Evolutionary conservation across 176 grass and related monocot species (phyloP).

Genomic region (Triticum timopheevii): DNA sequence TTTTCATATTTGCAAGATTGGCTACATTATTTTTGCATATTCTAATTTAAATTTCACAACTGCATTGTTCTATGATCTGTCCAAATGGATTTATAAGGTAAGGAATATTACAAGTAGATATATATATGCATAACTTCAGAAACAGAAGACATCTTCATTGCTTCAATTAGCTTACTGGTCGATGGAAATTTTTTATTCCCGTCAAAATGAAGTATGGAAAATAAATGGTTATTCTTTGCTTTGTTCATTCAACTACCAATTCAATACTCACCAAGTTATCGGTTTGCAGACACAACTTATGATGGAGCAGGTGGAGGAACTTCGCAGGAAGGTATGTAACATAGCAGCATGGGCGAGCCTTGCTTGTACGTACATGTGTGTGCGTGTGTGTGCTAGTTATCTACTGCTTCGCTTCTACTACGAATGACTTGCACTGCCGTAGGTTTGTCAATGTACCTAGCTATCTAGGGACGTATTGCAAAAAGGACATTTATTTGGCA

Average conservation of each 20-base stretch:
- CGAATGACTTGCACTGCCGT: background rate
- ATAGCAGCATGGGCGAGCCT: constrained; percentile 1
- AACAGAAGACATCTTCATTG: constrained; percentile 5
- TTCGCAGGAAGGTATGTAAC: constrained; percentile 71
- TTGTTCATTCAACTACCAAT: background rate
- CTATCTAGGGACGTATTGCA: background rate
- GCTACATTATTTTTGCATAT: background rate
- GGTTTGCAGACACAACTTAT: constrained; percentile 76
- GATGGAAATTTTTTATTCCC: background rate
- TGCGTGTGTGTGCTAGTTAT: background rate
- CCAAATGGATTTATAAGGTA: background rate
- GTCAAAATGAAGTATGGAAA: too few species aligned
- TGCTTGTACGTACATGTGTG: background rate
- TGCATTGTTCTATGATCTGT: background rate
- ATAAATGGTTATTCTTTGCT: background rate
- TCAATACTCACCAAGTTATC: background rate
- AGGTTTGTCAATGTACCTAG: constrained; percentile 4
- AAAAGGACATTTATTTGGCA: background rate
- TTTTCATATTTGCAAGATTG: too few species aligned
- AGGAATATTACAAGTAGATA: too few species aligned
- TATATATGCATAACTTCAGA: background rate
- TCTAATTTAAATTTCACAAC: background rate
- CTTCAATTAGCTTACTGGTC: background rate
- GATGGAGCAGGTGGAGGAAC: constrained; percentile 94
- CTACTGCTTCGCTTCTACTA: background rate